Evolutionary conservation across 371 early-diverging fungal genomes (phyloP).

Genomic region (Lichtheimia ramosa): DNA sequence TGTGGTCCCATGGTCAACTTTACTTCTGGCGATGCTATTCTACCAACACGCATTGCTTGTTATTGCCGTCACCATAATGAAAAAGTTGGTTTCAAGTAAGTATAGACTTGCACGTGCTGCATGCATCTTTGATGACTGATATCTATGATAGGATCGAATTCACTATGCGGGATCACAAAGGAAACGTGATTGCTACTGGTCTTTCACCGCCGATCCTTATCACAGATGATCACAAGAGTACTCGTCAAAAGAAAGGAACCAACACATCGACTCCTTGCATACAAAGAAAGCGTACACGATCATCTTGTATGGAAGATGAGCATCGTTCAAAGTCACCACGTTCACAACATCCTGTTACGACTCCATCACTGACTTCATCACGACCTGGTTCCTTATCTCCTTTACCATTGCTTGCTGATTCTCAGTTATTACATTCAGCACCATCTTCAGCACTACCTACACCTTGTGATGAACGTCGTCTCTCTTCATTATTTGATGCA

Average conservation of each 20-base stretch:
- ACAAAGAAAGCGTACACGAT: neutral
- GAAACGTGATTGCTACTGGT: conserved; percentile 71
- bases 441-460: conserved; percentile 1
- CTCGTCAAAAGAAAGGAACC: conserved; percentile 29
- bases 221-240: conserved; percentile 92
- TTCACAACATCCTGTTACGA: conserved; percentile 21
- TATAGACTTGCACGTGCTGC: conserved; percentile 1
- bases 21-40: conserved; percentile 75
- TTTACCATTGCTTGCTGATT: neutral
- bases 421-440: neutral
- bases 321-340: conserved; percentile 7
- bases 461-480: conserved; percentile 1
- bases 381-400: neutral
- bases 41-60: conserved; percentile 92
- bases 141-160: conserved; percentile 59
- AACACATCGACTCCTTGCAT: neutral
- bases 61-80: conserved; percentile 94
- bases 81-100: conserved; percentile 78
- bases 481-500: neutral
- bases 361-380: neutral
- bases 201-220: conserved; percentile 89
- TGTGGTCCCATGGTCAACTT: conserved; percentile 83
- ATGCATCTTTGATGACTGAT: neutral
- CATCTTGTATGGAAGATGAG: conserved; percentile 7
- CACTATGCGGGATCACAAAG: conserved; percentile 61